phyloP scores from a whole-genome alignment of 805 yeast genomes.

The Limtongozyma cylindracea region DNA sequence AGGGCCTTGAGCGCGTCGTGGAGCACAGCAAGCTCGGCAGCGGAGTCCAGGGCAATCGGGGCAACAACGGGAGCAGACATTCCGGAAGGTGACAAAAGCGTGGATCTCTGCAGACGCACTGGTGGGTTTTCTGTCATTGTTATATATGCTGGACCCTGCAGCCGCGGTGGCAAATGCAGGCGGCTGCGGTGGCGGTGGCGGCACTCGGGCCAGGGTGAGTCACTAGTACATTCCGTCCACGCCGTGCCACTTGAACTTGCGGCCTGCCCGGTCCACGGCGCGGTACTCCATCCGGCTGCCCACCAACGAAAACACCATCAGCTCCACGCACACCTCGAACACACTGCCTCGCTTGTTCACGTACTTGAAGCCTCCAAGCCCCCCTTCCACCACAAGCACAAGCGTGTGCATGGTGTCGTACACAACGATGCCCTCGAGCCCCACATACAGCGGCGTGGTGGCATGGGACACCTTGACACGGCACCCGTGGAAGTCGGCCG shows the following conservation, averaged over 20 bases:
- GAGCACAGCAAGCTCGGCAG: no score
- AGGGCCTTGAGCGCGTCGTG: no score
- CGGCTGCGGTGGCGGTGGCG: no score
- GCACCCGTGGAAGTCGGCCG: conserved; percentile 74
- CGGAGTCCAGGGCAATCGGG: no score
- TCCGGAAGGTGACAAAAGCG: no score
- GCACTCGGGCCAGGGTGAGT: no score
- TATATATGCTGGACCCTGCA: no score
- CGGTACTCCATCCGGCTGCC: conserved; percentile 64
- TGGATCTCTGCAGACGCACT: no score
- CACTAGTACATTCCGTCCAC: conserved; percentile 29
- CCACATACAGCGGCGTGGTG: conserved; percentile 28
- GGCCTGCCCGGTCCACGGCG: conserved; percentile 57
- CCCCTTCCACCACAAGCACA: conserved; percentile 23
- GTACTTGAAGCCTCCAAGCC: conserved; percentile 37
- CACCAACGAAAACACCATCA: conserved; percentile 33
- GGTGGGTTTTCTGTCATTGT: no score
- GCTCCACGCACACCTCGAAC: conserved; percentile 23
- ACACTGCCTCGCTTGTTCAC: conserved; percentile 43
- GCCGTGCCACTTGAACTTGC: conserved; percentile 63
- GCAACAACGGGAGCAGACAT: no score
- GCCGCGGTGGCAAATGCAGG: no score
- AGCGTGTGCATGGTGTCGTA: conserved; percentile 68
- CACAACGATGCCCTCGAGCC: conserved; percentile 47
- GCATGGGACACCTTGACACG: conserved; percentile 28